Conservation (phyloP, 352 stramenopile genomes). For the Saprolegnia diclina region DNA sequence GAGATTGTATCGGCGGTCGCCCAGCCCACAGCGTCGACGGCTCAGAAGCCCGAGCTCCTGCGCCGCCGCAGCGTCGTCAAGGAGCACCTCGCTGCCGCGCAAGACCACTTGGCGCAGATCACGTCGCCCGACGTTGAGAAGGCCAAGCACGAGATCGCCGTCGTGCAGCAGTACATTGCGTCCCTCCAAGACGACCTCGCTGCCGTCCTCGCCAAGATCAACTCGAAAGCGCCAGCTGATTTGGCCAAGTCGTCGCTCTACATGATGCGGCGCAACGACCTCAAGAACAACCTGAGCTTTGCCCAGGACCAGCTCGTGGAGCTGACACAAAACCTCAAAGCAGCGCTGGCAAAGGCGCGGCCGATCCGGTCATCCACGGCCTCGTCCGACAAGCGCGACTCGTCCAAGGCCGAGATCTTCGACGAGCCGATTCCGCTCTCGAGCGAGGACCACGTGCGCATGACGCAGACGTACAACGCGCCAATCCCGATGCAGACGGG, state of each 20-base stretch:
- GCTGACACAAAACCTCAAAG: slow-evolving; percentile 3
- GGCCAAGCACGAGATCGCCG: neutral
- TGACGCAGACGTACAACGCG: slow-evolving; percentile 26
- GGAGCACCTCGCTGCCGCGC: slow-evolving; percentile 1
- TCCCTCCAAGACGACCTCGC: slow-evolving; percentile 18
- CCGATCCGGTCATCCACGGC: neutral
- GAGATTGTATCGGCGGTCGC: slow-evolving; percentile 7
- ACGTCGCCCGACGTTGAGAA: neutral
- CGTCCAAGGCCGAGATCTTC: neutral
- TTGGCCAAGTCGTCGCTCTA: slow-evolving; percentile 1
- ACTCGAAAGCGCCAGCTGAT: neutral
- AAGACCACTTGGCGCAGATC: slow-evolving; percentile 4
- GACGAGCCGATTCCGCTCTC: neutral
- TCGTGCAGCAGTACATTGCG: slow-evolving; percentile 22
- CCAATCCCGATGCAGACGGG: slow-evolving; percentile 12
- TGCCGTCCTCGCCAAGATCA: slow-evolving; percentile 8
- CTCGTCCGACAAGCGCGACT: neutral
- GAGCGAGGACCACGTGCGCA: slow-evolving; percentile 1
- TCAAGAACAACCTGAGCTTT: slow-evolving; percentile 23
- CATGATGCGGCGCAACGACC: slow-evolving; percentile 14
- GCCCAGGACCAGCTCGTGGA: slow-evolving; percentile 22
- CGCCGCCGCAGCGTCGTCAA: slow-evolving; percentile 17
- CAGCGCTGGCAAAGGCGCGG: neutral
- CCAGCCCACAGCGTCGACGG: neutral
- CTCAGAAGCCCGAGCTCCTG: slow-evolving; percentile 14